Evolutionary conservation across 2,329 filamentous ascomycete genomes (phyloP).

Genomic region (Xylaria sp.): DNA sequence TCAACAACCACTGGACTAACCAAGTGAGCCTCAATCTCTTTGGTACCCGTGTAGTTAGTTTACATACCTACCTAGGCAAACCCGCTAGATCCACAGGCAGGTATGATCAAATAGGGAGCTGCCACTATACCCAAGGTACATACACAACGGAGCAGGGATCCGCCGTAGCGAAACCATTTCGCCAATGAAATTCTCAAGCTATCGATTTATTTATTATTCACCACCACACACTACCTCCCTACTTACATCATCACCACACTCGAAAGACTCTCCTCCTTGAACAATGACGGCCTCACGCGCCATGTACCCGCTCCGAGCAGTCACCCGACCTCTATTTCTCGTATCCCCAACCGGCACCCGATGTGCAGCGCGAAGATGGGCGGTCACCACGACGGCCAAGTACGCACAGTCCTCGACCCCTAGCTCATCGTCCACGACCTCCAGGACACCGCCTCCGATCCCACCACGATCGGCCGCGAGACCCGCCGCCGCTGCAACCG

Average conservation of each 20-base stretch:
- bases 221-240: background rate
- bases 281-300: conserved; percentile 40
- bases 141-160: conserved; percentile 1
- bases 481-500: conserved; percentile 2
- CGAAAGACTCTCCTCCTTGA: background rate
- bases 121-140: too few species aligned
- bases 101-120: background rate
- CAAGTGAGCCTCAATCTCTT: too few species aligned
- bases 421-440: conserved; percentile 27
- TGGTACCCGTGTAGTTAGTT: too few species aligned
- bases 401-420: conserved; percentile 21
- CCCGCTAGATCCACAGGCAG: background rate
- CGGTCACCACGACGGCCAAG: conserved; percentile 37
- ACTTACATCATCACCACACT: conserved; percentile 26
- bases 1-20: too few species aligned
- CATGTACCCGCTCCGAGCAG: conserved; percentile 41
- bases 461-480: conserved; percentile 34
- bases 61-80: too few species aligned
- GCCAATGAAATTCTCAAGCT: background rate
- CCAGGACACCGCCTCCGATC: conserved; percentile 20
- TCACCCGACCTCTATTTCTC: conserved; percentile 23
- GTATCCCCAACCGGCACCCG: conserved; percentile 2
- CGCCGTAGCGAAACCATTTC: conserved; percentile 2
- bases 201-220: background rate
- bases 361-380: conserved; percentile 22